These are phyloP conservation scores for Talaromyces sp. DNA, from an alignment of 2,329 filamentous ascomycete genomes.

Conservation along the genomic window DNA sequence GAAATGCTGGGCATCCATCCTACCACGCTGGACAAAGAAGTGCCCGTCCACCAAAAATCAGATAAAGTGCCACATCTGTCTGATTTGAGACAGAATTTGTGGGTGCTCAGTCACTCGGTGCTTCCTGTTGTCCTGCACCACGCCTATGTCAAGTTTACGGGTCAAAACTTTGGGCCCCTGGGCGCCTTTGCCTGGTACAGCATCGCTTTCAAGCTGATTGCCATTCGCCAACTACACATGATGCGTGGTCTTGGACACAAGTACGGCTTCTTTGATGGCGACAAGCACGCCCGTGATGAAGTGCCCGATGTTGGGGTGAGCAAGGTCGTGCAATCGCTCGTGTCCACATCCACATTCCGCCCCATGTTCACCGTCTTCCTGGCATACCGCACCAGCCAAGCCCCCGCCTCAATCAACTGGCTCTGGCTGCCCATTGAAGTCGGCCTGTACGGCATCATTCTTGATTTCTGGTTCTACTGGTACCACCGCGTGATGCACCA, in stretches of 20 bases:
- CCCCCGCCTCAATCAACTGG: slow-evolving; percentile 21
- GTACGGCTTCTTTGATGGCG: slow-evolving; percentile 36
- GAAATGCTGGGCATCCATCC: slow-evolving; percentile 20
- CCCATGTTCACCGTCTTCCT: slow-evolving; percentile 24
- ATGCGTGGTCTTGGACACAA: slow-evolving; percentile 29
- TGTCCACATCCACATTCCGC: slow-evolving; percentile 23
- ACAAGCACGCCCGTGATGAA: slow-evolving; percentile 34
- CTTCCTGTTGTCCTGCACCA: slow-evolving; percentile 32
- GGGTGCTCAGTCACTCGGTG: slow-evolving; percentile 30
- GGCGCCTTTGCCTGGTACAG: slow-evolving; percentile 30
- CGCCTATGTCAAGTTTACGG: slow-evolving; percentile 20
- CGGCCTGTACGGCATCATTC: slow-evolving; percentile 31
- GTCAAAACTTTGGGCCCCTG: slow-evolving; percentile 21
- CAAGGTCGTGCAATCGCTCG: slow-evolving; percentile 23
- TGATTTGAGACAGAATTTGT: slow-evolving; percentile 25
- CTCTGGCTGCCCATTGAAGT: slow-evolving; percentile 30
- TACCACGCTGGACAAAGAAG: slow-evolving; percentile 16
- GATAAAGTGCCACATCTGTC: slow-evolving; percentile 33
- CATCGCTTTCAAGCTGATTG: slow-evolving; percentile 29
- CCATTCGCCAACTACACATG: slow-evolving; percentile 29
- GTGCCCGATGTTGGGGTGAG: slow-evolving; percentile 32
- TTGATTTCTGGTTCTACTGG: slow-evolving; percentile 41
- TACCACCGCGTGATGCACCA: slow-evolving; percentile 37
- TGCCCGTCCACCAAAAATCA: slow-evolving; percentile 31
- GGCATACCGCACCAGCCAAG: slow-evolving; percentile 13